A percentile compares a stretch with the other conserved stretches of the same genome.
phyloP scores from a whole-genome alignment of 2,329 filamentous ascomycete species.

The Ilyonectria mors-panacis region DNA sequence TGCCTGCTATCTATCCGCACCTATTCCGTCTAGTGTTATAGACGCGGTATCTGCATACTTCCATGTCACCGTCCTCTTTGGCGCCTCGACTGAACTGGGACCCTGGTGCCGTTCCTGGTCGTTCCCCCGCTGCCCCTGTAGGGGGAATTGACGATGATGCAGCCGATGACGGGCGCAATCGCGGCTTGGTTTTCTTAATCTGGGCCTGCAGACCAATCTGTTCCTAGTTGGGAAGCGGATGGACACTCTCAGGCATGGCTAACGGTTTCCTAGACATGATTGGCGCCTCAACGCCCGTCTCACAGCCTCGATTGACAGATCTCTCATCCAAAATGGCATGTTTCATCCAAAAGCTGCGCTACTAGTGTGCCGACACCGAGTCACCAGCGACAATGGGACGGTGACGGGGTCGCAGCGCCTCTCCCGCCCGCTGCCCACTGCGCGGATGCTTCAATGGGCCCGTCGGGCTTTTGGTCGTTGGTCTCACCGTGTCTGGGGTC shows the following conservation, averaged over 20 bases:
- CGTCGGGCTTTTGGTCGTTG: constrained; percentile 4
- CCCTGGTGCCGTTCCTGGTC: constrained; percentile 23
- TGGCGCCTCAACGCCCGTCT: constrained; percentile 19
- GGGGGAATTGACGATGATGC: constrained; percentile 39
- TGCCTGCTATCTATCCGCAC: constrained; percentile 2
- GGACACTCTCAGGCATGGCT: constrained; percentile 17
- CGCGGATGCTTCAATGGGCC: constrained; percentile 8
- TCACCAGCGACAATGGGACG: constrained; percentile 5
- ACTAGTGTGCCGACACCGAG: constrained; percentile 3
- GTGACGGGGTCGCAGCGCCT: constrained; percentile 16
- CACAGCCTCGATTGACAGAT: constrained; percentile 25
- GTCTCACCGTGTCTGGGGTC: constrained; percentile 7
- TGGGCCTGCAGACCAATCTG: constrained; percentile 32
- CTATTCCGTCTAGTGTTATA: constrained; percentile 11
- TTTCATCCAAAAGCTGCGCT: constrained; percentile 19
- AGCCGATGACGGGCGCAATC: constrained; percentile 44
- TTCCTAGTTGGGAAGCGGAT: constrained; percentile 25
- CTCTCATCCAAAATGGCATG: constrained; percentile 21
- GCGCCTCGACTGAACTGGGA: constrained; percentile 21
- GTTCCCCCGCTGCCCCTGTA: constrained; percentile 21
- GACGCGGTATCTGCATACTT: constrained; percentile 20
- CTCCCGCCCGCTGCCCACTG: constrained; percentile 8
- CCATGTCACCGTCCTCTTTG: constrained; percentile 23
- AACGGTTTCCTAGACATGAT: constrained; percentile 18
- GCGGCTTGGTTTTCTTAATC: constrained; percentile 43